A percentile compares a stretch with the other conserved stretches of the same genome.
Evolutionary conservation across 805 yeast genomes (phyloP).

Genomic region (Candida maltosa): DNA sequence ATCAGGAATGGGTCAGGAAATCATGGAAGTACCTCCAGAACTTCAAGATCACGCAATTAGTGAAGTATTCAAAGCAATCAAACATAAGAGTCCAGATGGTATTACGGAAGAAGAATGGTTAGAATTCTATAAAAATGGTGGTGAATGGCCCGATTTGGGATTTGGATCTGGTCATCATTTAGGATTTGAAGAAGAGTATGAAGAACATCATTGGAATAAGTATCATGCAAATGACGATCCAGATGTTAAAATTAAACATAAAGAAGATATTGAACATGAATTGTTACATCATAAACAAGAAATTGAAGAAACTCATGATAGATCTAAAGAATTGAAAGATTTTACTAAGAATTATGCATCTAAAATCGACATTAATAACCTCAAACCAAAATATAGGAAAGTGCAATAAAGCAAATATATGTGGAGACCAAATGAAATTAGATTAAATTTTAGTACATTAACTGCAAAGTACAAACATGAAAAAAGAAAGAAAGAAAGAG

Average conservation of each 20-base stretch:
- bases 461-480: too few relatives aligned
- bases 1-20: conserved; percentile 76
- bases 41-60: conserved; percentile 53
- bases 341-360: conserved; percentile 27
- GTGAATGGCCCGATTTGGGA: conserved; percentile 85
- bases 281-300: conserved; percentile 82
- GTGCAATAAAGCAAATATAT: too few relatives aligned
- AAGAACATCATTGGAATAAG: conserved; percentile 90
- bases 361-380: conserved; percentile 26
- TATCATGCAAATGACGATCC: conserved; percentile 78
- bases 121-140: conserved; percentile 56
- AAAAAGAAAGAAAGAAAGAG: too few relatives aligned
- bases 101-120: conserved; percentile 71
- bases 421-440: too few relatives aligned
- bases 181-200: conserved; percentile 90
- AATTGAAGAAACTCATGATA: conserved; percentile 54
- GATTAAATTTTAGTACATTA: too few relatives aligned
- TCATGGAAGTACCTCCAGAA: conserved; percentile 42
- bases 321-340: conserved; percentile 23
- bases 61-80: conserved; percentile 58
- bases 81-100: conserved; percentile 61
- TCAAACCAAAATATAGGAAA: conserved; percentile 22
- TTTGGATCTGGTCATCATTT: conserved; percentile 93
- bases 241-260: conserved; percentile 73
- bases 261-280: conserved; percentile 88